phyloP scores from a whole-genome alignment of 148 eudicot species.

The Spergularia marina region DNA sequence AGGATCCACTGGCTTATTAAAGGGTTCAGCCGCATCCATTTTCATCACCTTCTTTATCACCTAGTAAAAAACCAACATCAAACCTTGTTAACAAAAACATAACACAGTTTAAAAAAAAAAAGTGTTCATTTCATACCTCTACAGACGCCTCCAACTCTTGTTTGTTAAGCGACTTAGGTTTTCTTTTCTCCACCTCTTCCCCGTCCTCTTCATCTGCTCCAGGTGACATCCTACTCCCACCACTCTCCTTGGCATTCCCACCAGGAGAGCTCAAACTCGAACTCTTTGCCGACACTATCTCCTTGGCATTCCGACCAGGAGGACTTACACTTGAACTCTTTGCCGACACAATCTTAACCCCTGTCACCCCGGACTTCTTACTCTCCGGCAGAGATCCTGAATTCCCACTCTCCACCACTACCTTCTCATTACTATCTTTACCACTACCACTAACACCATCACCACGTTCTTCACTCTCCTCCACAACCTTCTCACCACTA shows the following conservation, averaged over 20 bases:
- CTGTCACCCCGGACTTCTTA: conserved; percentile 16
- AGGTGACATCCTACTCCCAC: conserved; percentile 31
- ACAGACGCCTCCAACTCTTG: conserved; percentile 67
- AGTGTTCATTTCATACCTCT: conserved; percentile 58
- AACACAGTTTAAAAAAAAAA: too few species aligned
- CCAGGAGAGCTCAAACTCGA: conserved; percentile 16
- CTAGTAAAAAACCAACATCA: conserved; percentile 27
- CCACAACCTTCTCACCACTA: conserved; percentile 32
- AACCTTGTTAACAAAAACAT: background rate
- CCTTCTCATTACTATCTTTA: background rate
- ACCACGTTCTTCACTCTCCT: conserved; percentile 20
- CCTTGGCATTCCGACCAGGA: conserved; percentile 9
- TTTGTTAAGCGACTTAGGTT: conserved; percentile 41
- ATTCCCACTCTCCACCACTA: too few species aligned
- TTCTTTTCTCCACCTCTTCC: conserved; percentile 33
- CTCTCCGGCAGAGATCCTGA: background rate
- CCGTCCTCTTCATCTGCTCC: conserved; percentile 42
- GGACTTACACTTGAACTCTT: conserved; percentile 14
- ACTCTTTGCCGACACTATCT: conserved; percentile 7
- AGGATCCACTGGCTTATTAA: conserved; percentile 88
- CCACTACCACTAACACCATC: background rate
- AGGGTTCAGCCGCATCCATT: conserved; percentile 97
- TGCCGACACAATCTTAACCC: conserved; percentile 11
- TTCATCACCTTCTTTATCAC: conserved; percentile 84
- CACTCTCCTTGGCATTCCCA: conserved; percentile 15